Conservation (phyloP, 176 grass and related monocot species). For the Echinochloa phyllopogon region DNA sequence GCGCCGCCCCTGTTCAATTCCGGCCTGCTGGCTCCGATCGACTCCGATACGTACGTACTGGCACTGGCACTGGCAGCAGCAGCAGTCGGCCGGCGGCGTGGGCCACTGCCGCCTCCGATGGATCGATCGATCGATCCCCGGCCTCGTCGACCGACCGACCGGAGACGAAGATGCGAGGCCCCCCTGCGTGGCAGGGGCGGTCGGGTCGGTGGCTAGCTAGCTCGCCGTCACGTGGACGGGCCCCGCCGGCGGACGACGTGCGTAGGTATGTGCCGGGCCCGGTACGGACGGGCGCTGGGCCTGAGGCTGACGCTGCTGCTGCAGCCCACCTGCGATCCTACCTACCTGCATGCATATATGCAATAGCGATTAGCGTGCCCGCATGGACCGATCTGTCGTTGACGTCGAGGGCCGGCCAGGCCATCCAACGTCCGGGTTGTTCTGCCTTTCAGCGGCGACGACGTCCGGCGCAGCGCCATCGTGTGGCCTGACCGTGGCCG, state of each 20-base stretch:
- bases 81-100: background rate
- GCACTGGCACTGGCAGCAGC: background rate
- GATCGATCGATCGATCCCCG: background rate
- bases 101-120: background rate
- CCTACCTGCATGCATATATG: background rate
- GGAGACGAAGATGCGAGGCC: background rate
- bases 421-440: background rate
- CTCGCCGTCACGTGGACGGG: conserved; percentile 23
- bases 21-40: background rate
- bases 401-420: background rate
- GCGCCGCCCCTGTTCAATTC: background rate
- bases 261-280: background rate
- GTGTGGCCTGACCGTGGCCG: background rate
- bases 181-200: background rate
- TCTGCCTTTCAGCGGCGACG: background rate
- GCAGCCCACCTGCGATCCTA: background rate
- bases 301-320: background rate
- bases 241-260: background rate
- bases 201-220: background rate
- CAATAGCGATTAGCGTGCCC: background rate
- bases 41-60: too few relatives aligned
- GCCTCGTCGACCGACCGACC: background rate
- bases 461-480: background rate
- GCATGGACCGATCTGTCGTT: conserved; percentile 1
- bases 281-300: background rate